phyloP scores from a whole-genome alignment of 1,284 basidiomycete species.

The Rhodotorula sp. region DNA sequence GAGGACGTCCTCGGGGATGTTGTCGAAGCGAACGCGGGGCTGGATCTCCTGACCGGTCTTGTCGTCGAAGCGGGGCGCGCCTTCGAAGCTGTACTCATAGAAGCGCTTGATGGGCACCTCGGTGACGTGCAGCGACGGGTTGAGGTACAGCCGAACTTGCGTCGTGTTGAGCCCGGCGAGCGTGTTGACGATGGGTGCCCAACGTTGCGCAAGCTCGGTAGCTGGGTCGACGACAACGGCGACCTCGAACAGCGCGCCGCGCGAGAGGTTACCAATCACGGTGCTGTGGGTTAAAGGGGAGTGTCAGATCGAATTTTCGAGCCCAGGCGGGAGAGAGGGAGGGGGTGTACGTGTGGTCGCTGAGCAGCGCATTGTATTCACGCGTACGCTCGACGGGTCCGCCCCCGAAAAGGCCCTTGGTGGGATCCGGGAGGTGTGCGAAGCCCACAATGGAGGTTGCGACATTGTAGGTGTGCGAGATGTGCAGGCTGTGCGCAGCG shows the following conservation, averaged over 20 bases:
- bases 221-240: constrained; percentile 80
- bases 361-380: constrained; percentile 63
- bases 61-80: constrained; percentile 66
- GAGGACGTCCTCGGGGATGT: constrained; percentile 65
- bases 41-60: constrained; percentile 49
- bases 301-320: neutral
- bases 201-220: constrained; percentile 79
- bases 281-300: constrained; percentile 55
- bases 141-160: constrained; percentile 71
- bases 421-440: constrained; percentile 65
- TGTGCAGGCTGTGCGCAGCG: constrained; percentile 52
- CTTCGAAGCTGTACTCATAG: constrained; percentile 75
- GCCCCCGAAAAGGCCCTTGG: constrained; percentile 64
- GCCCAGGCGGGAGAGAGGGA: neutral
- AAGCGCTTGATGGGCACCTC: constrained; percentile 93
- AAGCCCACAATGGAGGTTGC: constrained; percentile 70
- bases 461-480: constrained; percentile 64
- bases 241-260: constrained; percentile 69
- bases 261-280: constrained; percentile 68
- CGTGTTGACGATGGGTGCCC: constrained; percentile 69
- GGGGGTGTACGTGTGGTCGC: constrained; percentile 64
- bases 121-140: constrained; percentile 62
- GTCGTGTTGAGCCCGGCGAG: constrained; percentile 56
- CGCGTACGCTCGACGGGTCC: constrained; percentile 54
- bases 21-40: constrained; percentile 59